Conservation (phyloP, 345 rosid species). For the Anastatica hierochuntica region DNA sequence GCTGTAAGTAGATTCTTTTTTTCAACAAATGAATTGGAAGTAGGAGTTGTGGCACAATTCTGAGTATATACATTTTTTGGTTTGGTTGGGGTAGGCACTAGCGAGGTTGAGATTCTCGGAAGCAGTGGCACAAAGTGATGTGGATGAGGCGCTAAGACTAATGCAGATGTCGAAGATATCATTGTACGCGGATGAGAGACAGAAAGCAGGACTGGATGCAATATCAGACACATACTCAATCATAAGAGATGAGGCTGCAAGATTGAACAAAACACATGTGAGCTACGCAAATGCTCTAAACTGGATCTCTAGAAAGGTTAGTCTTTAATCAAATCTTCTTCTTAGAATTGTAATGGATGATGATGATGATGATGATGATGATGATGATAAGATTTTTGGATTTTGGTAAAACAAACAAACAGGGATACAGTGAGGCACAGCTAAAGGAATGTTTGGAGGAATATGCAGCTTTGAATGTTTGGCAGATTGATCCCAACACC, state of each 20-base stretch:
- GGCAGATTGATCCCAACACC: conserved; percentile 91
- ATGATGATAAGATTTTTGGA: too few species aligned
- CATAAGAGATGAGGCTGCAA: conserved; percentile 94
- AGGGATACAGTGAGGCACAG: conserved; percentile 99
- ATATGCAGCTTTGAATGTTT: conserved; percentile 87
- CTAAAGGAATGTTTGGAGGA: conserved; percentile 97
- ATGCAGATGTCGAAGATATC: conserved; percentile 99
- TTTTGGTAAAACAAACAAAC: conserved; percentile 22
- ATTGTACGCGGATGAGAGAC: conserved; percentile 84
- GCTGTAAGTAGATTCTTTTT: conserved; percentile 44
- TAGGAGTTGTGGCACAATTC: not conserved
- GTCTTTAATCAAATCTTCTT: conserved; percentile 4
- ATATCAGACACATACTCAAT: conserved; percentile 95
- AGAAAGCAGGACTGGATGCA: conserved; percentile 87
- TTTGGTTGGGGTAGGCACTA: conserved; percentile 47
- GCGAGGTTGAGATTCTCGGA: conserved; percentile 95
- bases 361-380: too few species aligned
- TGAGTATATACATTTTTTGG: not conserved
- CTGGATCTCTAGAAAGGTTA: conserved; percentile 98
- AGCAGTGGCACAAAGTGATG: conserved; percentile 92
- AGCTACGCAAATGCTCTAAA: conserved; percentile 86
- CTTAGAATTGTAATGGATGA: not conserved
- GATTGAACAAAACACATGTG: conserved; percentile 61
- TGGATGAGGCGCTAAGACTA: conserved; percentile 90
- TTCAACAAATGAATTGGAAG: not conserved